phyloP scores from a whole-genome alignment of 2,329 filamentous ascomycete species.

The Coniella lustricola region DNA sequence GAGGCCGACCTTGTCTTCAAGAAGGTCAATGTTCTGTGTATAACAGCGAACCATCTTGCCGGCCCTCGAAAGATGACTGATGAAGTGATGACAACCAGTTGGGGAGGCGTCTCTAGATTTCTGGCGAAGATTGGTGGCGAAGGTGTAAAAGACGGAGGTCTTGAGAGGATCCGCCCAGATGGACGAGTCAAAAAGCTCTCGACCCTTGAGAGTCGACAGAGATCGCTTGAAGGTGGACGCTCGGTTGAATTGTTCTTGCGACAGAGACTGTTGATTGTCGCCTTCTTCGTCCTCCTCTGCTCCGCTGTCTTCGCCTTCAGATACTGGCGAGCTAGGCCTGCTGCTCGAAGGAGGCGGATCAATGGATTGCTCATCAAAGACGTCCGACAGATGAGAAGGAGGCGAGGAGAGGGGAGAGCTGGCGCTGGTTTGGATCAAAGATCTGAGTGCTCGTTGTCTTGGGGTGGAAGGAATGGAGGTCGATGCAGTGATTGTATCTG shows the following conservation, averaged over 20 bases:
- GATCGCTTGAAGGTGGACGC: constrained; percentile 23
- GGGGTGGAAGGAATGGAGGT: constrained; percentile 22
- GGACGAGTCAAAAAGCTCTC: constrained; percentile 63
- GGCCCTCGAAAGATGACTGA: constrained; percentile 58
- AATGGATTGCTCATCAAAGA: constrained; percentile 31
- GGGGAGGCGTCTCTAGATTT: constrained; percentile 57
- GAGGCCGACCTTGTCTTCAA: constrained; percentile 64
- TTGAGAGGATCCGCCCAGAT: constrained; percentile 62
- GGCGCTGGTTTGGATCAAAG: constrained; percentile 18
- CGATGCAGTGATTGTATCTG: constrained; percentile 9
- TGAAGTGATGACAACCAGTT: constrained; percentile 61
- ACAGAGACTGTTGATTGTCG: constrained; percentile 20
- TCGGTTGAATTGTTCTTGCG: constrained; percentile 23
- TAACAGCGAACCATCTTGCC: constrained; percentile 66
- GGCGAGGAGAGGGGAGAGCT: constrained; percentile 52
- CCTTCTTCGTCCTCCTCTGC: constrained; percentile 1
- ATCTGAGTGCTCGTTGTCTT: constrained; percentile 17
- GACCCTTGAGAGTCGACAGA: constrained; percentile 59
- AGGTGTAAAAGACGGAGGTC: constrained; percentile 66
- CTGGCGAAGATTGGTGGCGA: constrained; percentile 60
- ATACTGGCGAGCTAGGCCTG: constrained; percentile 37
- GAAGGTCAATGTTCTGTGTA: constrained; percentile 69
- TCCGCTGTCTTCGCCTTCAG: constrained; percentile 28
- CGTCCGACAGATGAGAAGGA: constrained; percentile 45
- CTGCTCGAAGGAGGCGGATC: constrained; percentile 30